Evolutionary conservation across 768 basidiomycete genomes (phyloP), one percentile per base, ranked within the genome.

Genomic region (Phaeolepiota aurea): DNA sequence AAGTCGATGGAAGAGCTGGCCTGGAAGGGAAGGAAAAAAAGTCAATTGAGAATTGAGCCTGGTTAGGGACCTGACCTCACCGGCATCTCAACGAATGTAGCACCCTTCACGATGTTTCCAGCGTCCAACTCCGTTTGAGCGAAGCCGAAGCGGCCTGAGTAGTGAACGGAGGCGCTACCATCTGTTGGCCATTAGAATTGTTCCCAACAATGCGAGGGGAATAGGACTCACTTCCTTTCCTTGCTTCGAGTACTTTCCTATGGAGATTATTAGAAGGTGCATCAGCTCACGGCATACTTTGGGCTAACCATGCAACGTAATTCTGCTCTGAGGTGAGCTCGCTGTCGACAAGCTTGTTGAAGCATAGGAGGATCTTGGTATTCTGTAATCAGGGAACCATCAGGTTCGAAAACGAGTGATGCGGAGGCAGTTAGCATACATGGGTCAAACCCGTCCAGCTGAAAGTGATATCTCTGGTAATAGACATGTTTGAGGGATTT

Each of bases 291-390:
- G n/a, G n/a, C n/a, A n/a, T n/a, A n/a, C n/a, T n/a, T n/a, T n/a
- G n/a, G 18, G 16, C 9, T 7, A 19, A 35, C 33, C 33, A 35
- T 9, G 33, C 33, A 35, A 35, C 18, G 16, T 35, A 35, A 16
- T 35, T 35, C 18, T 35, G 33, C 18, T 35, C 33, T 7, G 33
- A 35, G 18, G 33, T 35, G 33, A 35, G 33, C 33, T 35, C 18
- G 15, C 33, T 35, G 9, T 35, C 33, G 18, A 19, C 18, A 5
- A 35, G 33, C 18, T 35, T 35, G 33, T 35, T 35, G 33, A 35
- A 35, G 15, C 33, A 35, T 9, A 35, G 33, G 9, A 35, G 15
- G 18, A 35, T 7, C 33, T 35, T 35, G n/a, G 18, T 35, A 15
- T 35, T 35, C 33, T 35, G 16, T 7, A 35, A 19, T 9, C 28